phyloP scores from a whole-genome alignment of 1,284 basidiomycete species.

The Gastroboletus turbinatus region DNA sequence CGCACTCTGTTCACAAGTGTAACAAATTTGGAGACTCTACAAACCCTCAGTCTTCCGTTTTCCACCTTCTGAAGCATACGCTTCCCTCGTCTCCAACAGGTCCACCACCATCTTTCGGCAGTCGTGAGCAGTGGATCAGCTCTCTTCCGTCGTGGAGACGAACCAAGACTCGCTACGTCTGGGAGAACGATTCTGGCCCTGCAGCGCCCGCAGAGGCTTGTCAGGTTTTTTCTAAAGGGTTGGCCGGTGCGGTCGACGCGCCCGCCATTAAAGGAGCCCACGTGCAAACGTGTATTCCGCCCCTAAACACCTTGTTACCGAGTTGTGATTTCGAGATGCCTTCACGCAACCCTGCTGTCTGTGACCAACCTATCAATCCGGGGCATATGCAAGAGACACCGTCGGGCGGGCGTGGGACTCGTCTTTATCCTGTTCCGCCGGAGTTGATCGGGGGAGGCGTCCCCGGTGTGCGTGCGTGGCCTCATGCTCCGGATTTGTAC shows the following conservation, averaged over 20 bases:
- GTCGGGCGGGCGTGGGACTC: constrained; percentile 27
- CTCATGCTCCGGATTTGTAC: constrained; percentile 19
- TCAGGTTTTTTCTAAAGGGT: constrained; percentile 70
- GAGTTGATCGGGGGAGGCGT: constrained; percentile 15
- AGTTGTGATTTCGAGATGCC: constrained; percentile 21
- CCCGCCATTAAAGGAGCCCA: constrained; percentile 77
- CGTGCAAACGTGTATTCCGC: constrained; percentile 81
- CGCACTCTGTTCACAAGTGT: constrained; percentile 64
- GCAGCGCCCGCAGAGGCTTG: constrained; percentile 7
- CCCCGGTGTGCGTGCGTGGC: constrained; percentile 16
- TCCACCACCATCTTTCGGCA: constrained; percentile 60
- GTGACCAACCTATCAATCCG: constrained; percentile 44
- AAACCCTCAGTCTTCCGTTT: constrained; percentile 41
- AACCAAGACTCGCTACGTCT: constrained; percentile 61
- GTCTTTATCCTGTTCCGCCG: background rate
- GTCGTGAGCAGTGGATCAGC: constrained; percentile 69
- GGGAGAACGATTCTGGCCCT: constrained; percentile 50
- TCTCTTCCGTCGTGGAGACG: constrained; percentile 69
- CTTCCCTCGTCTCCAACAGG: constrained; percentile 58
- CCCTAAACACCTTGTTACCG: constrained; percentile 47
- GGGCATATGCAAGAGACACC: constrained; percentile 16
- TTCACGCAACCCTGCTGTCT: constrained; percentile 4
- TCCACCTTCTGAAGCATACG: constrained; percentile 53
- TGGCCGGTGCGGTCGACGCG: constrained; percentile 67
- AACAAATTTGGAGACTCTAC: constrained; percentile 41